phyloP scores from a whole-genome alignment of 441 rosid species.

The Mallotus japonicus region DNA sequence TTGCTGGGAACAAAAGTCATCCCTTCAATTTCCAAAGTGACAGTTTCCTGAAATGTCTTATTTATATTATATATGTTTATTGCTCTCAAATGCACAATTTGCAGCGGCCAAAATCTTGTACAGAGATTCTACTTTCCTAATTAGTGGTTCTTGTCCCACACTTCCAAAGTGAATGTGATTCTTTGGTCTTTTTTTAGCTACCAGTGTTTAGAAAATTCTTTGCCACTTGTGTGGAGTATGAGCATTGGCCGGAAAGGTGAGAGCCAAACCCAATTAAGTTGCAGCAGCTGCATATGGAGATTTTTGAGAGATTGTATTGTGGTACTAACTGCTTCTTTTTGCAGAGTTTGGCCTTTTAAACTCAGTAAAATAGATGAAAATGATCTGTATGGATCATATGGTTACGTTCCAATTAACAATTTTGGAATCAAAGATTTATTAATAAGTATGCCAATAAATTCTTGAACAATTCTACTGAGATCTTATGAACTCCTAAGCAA shows the following conservation, averaged over 20 bases:
- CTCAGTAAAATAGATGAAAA: no score
- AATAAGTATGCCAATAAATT: no score
- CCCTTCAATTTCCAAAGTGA: neutral
- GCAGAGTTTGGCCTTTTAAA: no score
- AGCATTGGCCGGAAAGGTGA: neutral
- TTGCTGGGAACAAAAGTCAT: neutral
- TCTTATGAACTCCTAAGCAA: no score
- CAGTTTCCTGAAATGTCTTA: constrained; percentile 9
- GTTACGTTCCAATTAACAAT: no score
- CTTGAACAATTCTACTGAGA: no score
- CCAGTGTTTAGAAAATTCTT: neutral
- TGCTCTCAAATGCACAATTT: neutral
- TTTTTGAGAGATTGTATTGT: no score
- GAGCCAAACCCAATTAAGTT: neutral
- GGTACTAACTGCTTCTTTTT: no score
- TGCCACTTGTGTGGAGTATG: neutral
- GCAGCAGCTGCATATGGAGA: neutral
- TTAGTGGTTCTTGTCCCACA: neutral
- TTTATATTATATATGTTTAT: neutral
- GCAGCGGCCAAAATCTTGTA: neutral
- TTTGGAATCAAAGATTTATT: no score
- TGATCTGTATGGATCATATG: no score
- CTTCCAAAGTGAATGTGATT: neutral
- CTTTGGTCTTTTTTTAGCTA: neutral
- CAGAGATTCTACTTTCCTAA: neutral